A percentile compares a stretch with the other conserved stretches of the same genome.
phyloP scores from a whole-genome alignment of 768 basidiomycete genomes.

The Lactarius pseudohatsudake region DNA sequence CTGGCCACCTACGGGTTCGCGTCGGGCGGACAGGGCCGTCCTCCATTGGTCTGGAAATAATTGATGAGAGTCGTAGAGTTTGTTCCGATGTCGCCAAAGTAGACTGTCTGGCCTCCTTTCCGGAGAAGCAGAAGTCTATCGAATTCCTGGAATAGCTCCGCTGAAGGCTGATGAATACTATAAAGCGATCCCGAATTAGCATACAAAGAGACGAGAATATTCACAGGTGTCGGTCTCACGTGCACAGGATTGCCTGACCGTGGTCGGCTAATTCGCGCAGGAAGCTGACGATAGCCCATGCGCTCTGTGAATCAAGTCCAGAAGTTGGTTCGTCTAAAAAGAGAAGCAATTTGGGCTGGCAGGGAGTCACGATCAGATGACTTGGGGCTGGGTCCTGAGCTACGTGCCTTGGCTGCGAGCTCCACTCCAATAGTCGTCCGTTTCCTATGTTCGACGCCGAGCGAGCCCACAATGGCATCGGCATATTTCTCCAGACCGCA shows the following conservation, averaged over 20 bases:
- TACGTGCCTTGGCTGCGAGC: constrained; percentile 46
- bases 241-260: constrained; percentile 88
- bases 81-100: constrained; percentile 69
- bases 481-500: constrained; percentile 82
- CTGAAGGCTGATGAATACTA: constrained; percentile 79
- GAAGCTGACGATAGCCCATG: constrained; percentile 83
- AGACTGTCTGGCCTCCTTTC: constrained; percentile 73
- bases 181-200: neutral
- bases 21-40: constrained; percentile 52
- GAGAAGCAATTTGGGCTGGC: constrained; percentile 76
- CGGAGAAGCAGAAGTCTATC: constrained; percentile 69
- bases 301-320: constrained; percentile 61
- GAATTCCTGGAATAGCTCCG: constrained; percentile 84
- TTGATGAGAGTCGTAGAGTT: constrained; percentile 61
- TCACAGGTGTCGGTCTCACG: constrained; percentile 31
- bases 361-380: constrained; percentile 30
- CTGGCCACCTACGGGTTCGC: constrained; percentile 60
- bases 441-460: constrained; percentile 72
- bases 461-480: constrained; percentile 75
- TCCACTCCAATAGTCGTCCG: constrained; percentile 91
- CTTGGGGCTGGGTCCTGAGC: neutral
- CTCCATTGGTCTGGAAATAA: constrained; percentile 76
- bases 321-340: constrained; percentile 62
- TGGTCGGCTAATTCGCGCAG: constrained; percentile 78
- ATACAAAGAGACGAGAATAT: neutral